Base-by-base conservation (phyloP, 2,329 filamentous ascomycete genomes). In the Penicillium fuscoglaucum region DNA sequence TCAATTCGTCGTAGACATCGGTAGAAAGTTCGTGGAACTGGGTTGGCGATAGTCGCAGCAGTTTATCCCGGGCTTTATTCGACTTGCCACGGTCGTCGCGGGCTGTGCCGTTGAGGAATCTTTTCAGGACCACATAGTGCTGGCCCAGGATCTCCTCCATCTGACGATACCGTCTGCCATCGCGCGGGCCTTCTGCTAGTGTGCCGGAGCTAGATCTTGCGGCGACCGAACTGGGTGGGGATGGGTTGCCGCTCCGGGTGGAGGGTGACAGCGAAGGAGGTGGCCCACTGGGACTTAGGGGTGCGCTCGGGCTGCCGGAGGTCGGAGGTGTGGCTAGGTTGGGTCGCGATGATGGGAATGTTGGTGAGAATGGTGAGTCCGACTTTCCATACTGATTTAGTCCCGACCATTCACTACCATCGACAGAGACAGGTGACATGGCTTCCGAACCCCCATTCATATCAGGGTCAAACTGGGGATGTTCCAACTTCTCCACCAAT, bases 11-110 rank as follows among this genome's bases (percentile, higher is more conserved):
- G 77, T 90, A 98, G 41, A 99, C 93, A 78, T 99, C 95, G 58
- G 93, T 98, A 77, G 93, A 97, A 62, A 99, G 84, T 78, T 99
- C 95, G 76, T 96, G 91, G 75, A 99, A 98, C 75, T 99, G 95
- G 29, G 96, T 91, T 1, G 89, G 82, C 0, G 93, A 96, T 52
- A 99, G 83, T 59, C 93, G 87, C 60, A 97, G 83, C 57, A 98
- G 83, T 82, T 99, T 99, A 77, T 98, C 95, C 70, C 93, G 88
- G 56, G 95, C 95, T 76, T 93, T 89, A 77, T 96, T 96, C 29
- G 91, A 88, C 52, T 88, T 88, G 50, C 86, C 84, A 62, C 88
- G 87, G 66, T 92, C 90, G 74, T 96, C 90, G 69, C 87, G 87
- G 56, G 86, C 83, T 43, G 85, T 87, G 63, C 83, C 82, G 10